A percentile compares a stretch with the other conserved stretches of the same genome.
Evolutionary conservation across 2,329 filamentous ascomycete genomes (phyloP).

Genomic region (Aureobasidium vineae): DNA sequence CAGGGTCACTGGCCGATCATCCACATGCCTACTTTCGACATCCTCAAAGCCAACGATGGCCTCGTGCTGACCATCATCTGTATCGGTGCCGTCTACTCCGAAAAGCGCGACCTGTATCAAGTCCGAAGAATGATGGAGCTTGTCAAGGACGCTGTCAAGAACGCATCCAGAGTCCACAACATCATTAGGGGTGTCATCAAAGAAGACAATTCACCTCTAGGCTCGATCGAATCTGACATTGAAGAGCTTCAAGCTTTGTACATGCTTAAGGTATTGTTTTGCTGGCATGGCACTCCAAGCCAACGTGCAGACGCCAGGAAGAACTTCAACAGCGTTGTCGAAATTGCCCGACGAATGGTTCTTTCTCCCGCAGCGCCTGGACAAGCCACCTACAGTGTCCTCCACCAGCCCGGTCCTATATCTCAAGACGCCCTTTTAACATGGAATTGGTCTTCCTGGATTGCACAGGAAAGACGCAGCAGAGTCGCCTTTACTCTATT

Average conservation of each 20-base stretch:
- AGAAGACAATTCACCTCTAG: slow-evolving; percentile 44
- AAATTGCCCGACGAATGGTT: slow-evolving; percentile 57
- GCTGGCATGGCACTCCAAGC: slow-evolving; percentile 67
- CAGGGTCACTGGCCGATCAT: slow-evolving; percentile 71
- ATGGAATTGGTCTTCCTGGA: slow-evolving; percentile 67
- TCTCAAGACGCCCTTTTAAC: slow-evolving; percentile 50
- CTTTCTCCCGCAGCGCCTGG: slow-evolving; percentile 55
- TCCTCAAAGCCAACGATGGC: slow-evolving; percentile 64
- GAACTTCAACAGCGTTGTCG: slow-evolving; percentile 57
- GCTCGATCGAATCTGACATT: slow-evolving; percentile 45
- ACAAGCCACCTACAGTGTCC: slow-evolving; percentile 54
- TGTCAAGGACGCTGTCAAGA: slow-evolving; percentile 58
- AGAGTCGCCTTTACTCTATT: slow-evolving; percentile 65
- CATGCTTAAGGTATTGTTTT: slow-evolving; percentile 60
- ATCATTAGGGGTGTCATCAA: slow-evolving; percentile 43
- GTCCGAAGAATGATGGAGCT: slow-evolving; percentile 68
- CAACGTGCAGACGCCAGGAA: slow-evolving; percentile 64
- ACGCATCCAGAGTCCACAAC: slow-evolving; percentile 54
- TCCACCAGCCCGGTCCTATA: slow-evolving; percentile 55
- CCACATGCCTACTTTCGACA: slow-evolving; percentile 68
- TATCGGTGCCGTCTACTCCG: slow-evolving; percentile 72
- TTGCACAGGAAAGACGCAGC: slow-evolving; percentile 68
- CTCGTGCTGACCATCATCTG: slow-evolving; percentile 69
- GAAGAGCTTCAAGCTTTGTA: slow-evolving; percentile 68
- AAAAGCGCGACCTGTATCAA: slow-evolving; percentile 57